phyloP scores from a whole-genome alignment of 2,329 filamentous ascomycete genomes.

The Nigrospora oryzae region DNA sequence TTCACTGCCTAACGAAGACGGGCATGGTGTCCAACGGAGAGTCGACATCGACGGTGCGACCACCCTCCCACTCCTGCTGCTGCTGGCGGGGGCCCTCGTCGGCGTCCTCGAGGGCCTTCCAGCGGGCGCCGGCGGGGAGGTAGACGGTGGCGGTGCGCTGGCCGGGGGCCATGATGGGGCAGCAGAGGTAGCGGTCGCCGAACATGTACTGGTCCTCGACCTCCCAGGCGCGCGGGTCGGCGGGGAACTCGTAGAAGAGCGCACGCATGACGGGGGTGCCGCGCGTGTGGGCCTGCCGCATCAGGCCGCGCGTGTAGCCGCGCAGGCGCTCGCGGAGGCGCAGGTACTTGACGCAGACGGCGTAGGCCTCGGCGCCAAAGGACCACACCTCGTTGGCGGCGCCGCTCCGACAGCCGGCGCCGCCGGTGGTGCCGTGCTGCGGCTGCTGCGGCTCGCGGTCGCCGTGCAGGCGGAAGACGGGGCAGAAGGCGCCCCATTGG shows the following conservation, averaged over 20 bases:
- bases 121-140: slow-evolving; percentile 30
- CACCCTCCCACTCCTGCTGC: slow-evolving; percentile 4
- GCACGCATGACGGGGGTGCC: slow-evolving; percentile 55
- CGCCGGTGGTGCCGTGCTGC: slow-evolving; percentile 23
- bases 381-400: slow-evolving; percentile 54
- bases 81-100: neutral
- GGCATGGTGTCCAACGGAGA: slow-evolving; percentile 10
- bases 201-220: slow-evolving; percentile 57
- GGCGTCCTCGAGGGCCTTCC: slow-evolving; percentile 5
- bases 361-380: slow-evolving; percentile 52
- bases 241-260: slow-evolving; percentile 56
- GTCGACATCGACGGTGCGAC: slow-evolving; percentile 6
- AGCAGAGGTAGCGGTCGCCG: slow-evolving; percentile 48
- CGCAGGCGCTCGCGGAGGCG: slow-evolving; percentile 47
- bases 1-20: slow-evolving; percentile 2
- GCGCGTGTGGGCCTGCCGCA: slow-evolving; percentile 50
- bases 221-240: slow-evolving; percentile 44
- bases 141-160: slow-evolving; percentile 33
- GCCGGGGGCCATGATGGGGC: slow-evolving; percentile 44
- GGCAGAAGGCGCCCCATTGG: slow-evolving; percentile 60
- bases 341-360: slow-evolving; percentile 53
- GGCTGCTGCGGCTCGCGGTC: slow-evolving; percentile 49
- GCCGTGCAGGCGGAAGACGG: slow-evolving; percentile 60
- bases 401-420: slow-evolving; percentile 35
- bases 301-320: slow-evolving; percentile 47